phyloP scores from a whole-genome alignment of 495 filamentous ascomycete genomes.

The Aspergillus carlsbadensis region DNA sequence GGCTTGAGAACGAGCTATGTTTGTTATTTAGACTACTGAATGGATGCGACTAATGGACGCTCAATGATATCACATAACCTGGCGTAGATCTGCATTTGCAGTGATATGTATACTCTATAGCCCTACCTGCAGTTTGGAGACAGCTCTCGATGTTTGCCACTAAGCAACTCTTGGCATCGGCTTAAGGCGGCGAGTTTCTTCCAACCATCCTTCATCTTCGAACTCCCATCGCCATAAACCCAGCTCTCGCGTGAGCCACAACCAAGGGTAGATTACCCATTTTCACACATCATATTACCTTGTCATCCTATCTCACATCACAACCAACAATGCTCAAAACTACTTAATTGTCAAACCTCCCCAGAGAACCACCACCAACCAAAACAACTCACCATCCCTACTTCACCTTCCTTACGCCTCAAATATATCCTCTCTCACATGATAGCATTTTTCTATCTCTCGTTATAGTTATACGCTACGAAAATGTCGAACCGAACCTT shows the following conservation, averaged over 20 bases:
- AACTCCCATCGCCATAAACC: not conserved
- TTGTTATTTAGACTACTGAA: constrained; percentile 26
- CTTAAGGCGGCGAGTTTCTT: constrained; percentile 8
- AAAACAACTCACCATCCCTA: too few species aligned
- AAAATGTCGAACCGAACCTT: constrained; percentile 45
- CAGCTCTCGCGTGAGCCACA: not conserved
- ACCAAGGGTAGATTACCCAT: not conserved
- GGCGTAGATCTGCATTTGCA: too few species aligned
- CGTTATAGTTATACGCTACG: too few species aligned
- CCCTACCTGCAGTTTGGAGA: not conserved
- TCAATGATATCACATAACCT: too few species aligned
- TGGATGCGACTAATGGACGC: constrained; percentile 18
- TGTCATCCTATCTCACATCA: too few species aligned
- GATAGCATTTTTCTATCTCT: too few species aligned
- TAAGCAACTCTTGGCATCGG: constrained; percentile 18
- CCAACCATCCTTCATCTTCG: not conserved
- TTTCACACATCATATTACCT: not conserved
- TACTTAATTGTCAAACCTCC: too few species aligned
- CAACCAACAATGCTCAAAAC: too few species aligned
- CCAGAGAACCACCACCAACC: too few species aligned
- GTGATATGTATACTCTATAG: not conserved
- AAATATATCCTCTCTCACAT: too few species aligned
- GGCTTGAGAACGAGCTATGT: constrained; percentile 28
- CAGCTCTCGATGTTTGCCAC: not conserved
- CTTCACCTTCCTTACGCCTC: too few species aligned